phyloP scores from a whole-genome alignment of 495 filamentous ascomycete species.

The Jackrogersella multiformis region DNA sequence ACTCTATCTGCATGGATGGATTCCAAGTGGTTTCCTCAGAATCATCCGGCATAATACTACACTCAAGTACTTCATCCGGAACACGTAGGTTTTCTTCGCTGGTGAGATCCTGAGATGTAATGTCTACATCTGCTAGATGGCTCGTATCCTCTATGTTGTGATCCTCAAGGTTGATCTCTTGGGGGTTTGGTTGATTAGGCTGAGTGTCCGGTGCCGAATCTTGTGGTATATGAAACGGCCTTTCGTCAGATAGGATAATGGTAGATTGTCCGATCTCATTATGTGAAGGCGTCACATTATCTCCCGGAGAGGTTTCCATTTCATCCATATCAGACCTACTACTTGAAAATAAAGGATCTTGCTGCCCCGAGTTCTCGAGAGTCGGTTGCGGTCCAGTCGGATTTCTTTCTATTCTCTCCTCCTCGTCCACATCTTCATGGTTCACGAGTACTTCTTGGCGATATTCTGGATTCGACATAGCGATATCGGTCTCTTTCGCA shows the following conservation, averaged over 20 bases:
- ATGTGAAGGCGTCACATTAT: background rate
- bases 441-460: background rate
- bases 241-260: background rate
- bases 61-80: background rate
- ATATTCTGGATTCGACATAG: conserved; percentile 4
- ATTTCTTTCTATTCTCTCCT: background rate
- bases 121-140: background rate
- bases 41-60: background rate
- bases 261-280: background rate
- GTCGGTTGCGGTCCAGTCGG: background rate
- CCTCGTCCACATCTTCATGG: background rate
- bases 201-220: background rate
- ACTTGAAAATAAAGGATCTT: conserved; percentile 8
- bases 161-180: background rate
- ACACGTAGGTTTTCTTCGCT: background rate
- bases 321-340: background rate
- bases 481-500: background rate
- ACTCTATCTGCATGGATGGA: background rate
- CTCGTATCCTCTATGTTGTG: background rate
- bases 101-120: background rate
- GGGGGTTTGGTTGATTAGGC: background rate
- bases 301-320: background rate
- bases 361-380: conserved; percentile 5
- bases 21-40: background rate
- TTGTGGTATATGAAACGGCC: background rate